phyloP scores from a whole-genome alignment of 129 eudicot genomes.

The Artemisia annua region DNA sequence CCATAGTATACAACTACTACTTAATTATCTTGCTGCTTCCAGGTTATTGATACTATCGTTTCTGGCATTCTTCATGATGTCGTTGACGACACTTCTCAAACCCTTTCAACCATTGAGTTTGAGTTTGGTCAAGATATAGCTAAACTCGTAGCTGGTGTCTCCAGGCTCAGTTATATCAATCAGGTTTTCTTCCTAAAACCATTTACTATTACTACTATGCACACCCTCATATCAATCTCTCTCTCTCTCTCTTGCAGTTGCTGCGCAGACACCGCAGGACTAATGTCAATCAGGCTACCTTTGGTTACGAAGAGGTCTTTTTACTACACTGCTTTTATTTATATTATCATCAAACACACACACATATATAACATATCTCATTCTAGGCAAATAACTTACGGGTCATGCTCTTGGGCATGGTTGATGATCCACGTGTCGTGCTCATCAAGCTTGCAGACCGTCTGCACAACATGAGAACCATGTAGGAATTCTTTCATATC shows the following conservation, averaged over 20 bases:
- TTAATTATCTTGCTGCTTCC: slow-evolving; percentile 10
- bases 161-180: slow-evolving; percentile 85
- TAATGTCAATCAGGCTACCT: slow-evolving; percentile 60
- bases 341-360: neutral
- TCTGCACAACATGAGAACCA: slow-evolving; percentile 99
- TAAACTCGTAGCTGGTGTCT: slow-evolving; percentile 86
- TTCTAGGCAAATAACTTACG: slow-evolving; percentile 84
- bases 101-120: slow-evolving; percentile 55
- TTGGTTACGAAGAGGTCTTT: slow-evolving; percentile 82
- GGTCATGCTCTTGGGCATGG: slow-evolving; percentile 97
- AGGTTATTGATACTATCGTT: slow-evolving; percentile 91
- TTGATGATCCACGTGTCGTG: slow-evolving; percentile 98
- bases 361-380: neutral
- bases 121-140: slow-evolving; percentile 86
- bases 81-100: slow-evolving; percentile 78
- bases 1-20: too few relatives aligned
- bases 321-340: neutral
- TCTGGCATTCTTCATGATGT: slow-evolving; percentile 96
- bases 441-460: slow-evolving; percentile 99
- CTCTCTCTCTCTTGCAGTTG: slow-evolving; percentile 45
- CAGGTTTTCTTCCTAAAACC: slow-evolving; percentile 45
- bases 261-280: slow-evolving; percentile 89
- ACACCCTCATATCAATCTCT: neutral
- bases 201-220: too few relatives aligned
- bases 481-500: slow-evolving; percentile 43